A percentile compares a stretch with the other conserved stretches of the same genome.
Conservation (phyloP, 108 stramenopile genomes). For the Nannochloropsis salina region DNA sequence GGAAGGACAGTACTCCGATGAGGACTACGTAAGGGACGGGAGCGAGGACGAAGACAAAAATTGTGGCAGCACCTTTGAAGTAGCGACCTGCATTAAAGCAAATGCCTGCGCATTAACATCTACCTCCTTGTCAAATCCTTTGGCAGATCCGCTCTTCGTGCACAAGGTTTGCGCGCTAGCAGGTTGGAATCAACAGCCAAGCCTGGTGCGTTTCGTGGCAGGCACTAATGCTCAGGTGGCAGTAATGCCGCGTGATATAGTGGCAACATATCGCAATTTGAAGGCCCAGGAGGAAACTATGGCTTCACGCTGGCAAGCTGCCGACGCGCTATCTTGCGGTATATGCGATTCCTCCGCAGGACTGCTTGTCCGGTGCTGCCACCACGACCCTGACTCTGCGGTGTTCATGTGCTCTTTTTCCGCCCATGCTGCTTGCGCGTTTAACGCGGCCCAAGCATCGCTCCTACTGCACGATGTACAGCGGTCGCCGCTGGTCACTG, state of each 20-base stretch:
- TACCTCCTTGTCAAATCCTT: background rate
- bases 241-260: background rate
- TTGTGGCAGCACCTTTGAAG: background rate
- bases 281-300: background rate
- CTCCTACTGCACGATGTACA: slow-evolving; percentile 19
- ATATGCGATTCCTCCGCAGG: background rate
- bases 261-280: background rate
- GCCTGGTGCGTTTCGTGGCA: slow-evolving; percentile 16
- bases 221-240: background rate
- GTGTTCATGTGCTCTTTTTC: background rate
- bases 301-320: background rate
- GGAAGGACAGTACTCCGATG: background rate
- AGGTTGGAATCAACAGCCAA: slow-evolving; percentile 10
- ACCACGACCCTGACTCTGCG: slow-evolving; percentile 4
- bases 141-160: background rate
- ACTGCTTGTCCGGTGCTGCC: background rate
- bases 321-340: background rate
- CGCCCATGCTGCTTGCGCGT: background rate
- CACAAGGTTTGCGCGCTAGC: slow-evolving; percentile 6
- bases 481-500: background rate
- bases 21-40: background rate
- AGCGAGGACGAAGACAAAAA: background rate
- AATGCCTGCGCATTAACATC: background rate
- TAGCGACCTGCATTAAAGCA: background rate
- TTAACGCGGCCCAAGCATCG: background rate